A percentile compares a stretch with the other conserved stretches of the same genome.
These are phyloP conservation scores for Irpex sp. DNA, from an alignment of 1,284 basidiomycete species.

Conservation along the genomic window DNA sequence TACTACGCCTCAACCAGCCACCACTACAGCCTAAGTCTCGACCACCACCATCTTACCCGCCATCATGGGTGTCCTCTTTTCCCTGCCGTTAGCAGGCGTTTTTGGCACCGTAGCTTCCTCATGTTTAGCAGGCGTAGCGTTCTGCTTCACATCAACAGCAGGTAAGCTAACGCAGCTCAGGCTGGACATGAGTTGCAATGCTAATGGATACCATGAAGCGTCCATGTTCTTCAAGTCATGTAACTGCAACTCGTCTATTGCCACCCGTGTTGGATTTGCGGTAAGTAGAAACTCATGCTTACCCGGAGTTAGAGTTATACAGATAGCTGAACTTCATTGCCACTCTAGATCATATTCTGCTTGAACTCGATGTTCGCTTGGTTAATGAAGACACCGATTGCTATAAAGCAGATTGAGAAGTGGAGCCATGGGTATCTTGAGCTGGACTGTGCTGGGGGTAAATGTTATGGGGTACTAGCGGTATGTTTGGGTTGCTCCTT, in stretches of 20 bases:
- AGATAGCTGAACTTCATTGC: neutral
- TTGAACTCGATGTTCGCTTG: conserved; percentile 96
- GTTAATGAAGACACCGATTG: conserved; percentile 89
- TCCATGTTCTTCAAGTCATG: conserved; percentile 98
- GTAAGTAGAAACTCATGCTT: conserved; percentile 39
- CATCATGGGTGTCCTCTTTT: conserved; percentile 75
- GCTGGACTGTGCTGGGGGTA: conserved; percentile 91
- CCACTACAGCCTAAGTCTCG: neutral
- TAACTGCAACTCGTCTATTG: conserved; percentile 98
- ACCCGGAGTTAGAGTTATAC: neutral
- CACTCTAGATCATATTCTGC: conserved; percentile 84
- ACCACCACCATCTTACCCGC: neutral
- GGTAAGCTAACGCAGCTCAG: conserved; percentile 35
- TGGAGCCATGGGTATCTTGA: conserved; percentile 97
- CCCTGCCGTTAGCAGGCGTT: conserved; percentile 81
- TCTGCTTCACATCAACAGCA: conserved; percentile 80
- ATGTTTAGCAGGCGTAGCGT: conserved; percentile 75
- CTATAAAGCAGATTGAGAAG: conserved; percentile 85
- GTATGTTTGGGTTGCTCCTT: conserved; percentile 39
- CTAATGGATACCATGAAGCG: conserved; percentile 39
- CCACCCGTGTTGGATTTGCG: conserved; percentile 94
- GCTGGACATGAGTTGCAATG: neutral
- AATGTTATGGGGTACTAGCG: conserved; percentile 97
- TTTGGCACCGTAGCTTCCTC: conserved; percentile 75
- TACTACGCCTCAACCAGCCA: too few species aligned